Percentiles rank a stretch among this genome's conserved stretches.
Evolutionary conservation across 345 rosid genomes (phyloP).

Genomic region (Dovyalis caffra): DNA sequence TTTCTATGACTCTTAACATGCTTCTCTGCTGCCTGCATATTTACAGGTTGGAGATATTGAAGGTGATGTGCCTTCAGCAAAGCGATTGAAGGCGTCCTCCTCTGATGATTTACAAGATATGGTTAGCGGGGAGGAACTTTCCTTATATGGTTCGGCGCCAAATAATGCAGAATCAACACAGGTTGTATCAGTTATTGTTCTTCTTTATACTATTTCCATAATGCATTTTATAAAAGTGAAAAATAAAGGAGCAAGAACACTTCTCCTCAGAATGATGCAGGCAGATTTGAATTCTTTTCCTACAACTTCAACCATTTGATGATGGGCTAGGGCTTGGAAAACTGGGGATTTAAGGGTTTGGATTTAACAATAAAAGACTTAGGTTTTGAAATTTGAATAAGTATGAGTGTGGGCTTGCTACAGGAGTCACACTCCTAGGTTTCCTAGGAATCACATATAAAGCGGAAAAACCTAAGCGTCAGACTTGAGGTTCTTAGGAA

Average conservation of each 20-base stretch:
- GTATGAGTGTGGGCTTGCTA: too few species aligned
- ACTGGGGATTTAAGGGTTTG: too few species aligned
- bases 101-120: slow-evolving; percentile 91
- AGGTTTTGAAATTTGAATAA: too few species aligned
- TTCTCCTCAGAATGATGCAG: not conserved
- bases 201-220: not conserved
- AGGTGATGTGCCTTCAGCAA: slow-evolving; percentile 66
- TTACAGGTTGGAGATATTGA: slow-evolving; percentile 90
- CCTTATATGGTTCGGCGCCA: slow-evolving; percentile 72
- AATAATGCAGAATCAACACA: slow-evolving; percentile 78
- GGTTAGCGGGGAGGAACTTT: slow-evolving; percentile 87
- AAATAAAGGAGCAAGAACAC: not conserved
- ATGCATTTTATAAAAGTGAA: not conserved
- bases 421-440: too few species aligned
- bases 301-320: too few species aligned
- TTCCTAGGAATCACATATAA: too few species aligned
- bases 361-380: too few species aligned
- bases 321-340: too few species aligned
- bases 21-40: not conserved
- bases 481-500: too few species aligned
- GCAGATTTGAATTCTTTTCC: too few species aligned
- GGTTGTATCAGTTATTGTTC: slow-evolving; percentile 43
- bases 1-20: not conserved
- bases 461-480: too few species aligned
- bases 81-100: slow-evolving; percentile 74